Base-by-base conservation (phyloP, 805 yeast genomes). In the Candida methanosorbosa region DNA sequence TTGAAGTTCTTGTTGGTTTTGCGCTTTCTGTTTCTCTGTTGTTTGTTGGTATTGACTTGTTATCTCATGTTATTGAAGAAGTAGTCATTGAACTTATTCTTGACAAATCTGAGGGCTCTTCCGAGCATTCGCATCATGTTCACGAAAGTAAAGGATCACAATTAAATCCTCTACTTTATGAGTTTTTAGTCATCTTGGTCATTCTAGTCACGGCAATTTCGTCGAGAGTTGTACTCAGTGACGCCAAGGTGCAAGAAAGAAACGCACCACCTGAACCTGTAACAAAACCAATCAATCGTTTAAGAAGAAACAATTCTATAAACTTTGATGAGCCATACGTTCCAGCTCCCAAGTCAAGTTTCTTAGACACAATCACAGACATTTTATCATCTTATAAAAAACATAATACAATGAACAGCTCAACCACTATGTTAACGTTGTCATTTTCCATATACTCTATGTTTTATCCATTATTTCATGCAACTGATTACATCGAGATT, bases 41-140 rank as follows among this genome's bases (percentile, higher is more conserved):
- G 18, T 90, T 88, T 72, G 94, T 90, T 40, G 97, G 97, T 0
- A 72, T 86, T 34, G 97, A 90, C 56, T 63, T 92, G 34, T 61
- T 84, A 30, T 84, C 94, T 31, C 98, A 90, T 56, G 67, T 83
- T n/a, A 46, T 84, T 14, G 97, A 90, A 56, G 95, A 85, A 42
- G 46, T 75, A 19, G 72, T 80, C 21, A 64, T 72, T 9, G 52
- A 54, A 4, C 47, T 67, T 14, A 64, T 63, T 11, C 62, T 62
- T 7, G 57, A 48, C 11, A 50, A 39, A 5, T 37, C 39, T 24
- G 45, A 37, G 9, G 48, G 42, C 27, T 26, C 38, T 28, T 44
- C 43, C 24, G 44, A 51, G 24, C 63, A 56, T 30, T 42, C 52
- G 15, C 54, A 49, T 29, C 60, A 49, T 34, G 55, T 54, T 15